Conservation (phyloP, 768 basidiomycete genomes). For the Leccinum incarnatum region DNA sequence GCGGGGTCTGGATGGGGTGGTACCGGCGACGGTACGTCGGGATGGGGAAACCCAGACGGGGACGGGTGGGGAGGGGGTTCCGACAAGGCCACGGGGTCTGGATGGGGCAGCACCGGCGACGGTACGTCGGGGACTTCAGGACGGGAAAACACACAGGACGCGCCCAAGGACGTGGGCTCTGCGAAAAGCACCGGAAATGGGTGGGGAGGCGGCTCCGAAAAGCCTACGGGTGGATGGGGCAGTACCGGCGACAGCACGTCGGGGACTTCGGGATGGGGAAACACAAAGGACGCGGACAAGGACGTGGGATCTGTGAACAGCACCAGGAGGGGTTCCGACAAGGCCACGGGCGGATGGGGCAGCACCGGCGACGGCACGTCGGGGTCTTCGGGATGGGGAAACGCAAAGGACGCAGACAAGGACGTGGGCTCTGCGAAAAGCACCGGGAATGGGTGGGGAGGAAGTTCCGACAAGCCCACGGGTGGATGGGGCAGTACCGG, state of each 20-base stretch:
- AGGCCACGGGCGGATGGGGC: not conserved
- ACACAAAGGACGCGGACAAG: not conserved
- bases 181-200: not conserved
- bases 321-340: not conserved
- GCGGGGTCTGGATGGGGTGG: conserved; percentile 8
- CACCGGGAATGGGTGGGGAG: not conserved
- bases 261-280: conserved; percentile 12
- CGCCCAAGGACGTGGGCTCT: not conserved
- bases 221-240: conserved; percentile 2
- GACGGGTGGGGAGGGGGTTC: not conserved
- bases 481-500: conserved; percentile 3
- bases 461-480: not conserved
- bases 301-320: not conserved
- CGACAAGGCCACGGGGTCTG: not conserved
- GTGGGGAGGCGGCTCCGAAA: not conserved
- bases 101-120: not conserved
- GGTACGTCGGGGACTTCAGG: not conserved
- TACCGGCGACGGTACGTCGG: not conserved
- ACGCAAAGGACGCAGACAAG: not conserved
- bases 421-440: not conserved
- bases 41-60: conserved; percentile 4
- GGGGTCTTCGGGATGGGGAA: not conserved
- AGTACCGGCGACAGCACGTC: not conserved
- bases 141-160: not conserved
- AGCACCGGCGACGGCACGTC: not conserved